These are phyloP conservation scores for Chlorophyllum brunneum DNA, from an alignment of 768 basidiomycete genomes.

Conservation along the genomic window DNA sequence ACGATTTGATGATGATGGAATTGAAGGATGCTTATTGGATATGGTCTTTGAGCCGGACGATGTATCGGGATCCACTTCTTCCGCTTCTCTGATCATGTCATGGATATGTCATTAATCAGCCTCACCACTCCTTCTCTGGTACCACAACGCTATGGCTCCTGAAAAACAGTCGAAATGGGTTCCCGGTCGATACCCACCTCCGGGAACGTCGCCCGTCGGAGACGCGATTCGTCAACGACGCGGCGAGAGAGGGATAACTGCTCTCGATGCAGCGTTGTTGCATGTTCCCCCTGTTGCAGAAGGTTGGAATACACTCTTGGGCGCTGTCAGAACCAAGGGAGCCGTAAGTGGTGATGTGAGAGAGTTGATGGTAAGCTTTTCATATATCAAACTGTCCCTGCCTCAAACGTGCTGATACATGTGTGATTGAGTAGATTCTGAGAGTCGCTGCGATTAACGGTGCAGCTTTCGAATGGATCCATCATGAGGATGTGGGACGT, in stretches of 20 bases:
- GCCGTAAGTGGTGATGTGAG: constrained; percentile 43
- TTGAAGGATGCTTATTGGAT: background rate
- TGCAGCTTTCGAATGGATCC: constrained; percentile 54
- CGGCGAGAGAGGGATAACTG: constrained; percentile 44
- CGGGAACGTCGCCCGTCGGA: constrained; percentile 39
- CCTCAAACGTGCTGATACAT: background rate
- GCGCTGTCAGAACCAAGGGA: constrained; percentile 45
- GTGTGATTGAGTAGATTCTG: constrained; percentile 33
- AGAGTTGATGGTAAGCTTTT: constrained; percentile 42
- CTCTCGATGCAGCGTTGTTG: constrained; percentile 45
- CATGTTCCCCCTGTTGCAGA: constrained; percentile 46
- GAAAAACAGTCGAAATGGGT: constrained; percentile 35
- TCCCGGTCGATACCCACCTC: constrained; percentile 39
- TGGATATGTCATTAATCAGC: background rate
- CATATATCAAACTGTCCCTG: background rate
- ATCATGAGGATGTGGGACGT: constrained; percentile 49
- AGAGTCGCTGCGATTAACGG: constrained; percentile 47
- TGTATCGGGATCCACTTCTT: background rate
- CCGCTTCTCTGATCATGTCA: background rate
- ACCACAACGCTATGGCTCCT: background rate
- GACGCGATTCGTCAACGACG: constrained; percentile 48
- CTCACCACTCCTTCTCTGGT: background rate
- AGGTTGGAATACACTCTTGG: constrained; percentile 48
- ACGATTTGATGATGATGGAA: too few species aligned
- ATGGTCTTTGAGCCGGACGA: background rate